phyloP scores from a whole-genome alignment of 2,329 filamentous ascomycete genomes.

The Allantophomopsis lycopodina region DNA sequence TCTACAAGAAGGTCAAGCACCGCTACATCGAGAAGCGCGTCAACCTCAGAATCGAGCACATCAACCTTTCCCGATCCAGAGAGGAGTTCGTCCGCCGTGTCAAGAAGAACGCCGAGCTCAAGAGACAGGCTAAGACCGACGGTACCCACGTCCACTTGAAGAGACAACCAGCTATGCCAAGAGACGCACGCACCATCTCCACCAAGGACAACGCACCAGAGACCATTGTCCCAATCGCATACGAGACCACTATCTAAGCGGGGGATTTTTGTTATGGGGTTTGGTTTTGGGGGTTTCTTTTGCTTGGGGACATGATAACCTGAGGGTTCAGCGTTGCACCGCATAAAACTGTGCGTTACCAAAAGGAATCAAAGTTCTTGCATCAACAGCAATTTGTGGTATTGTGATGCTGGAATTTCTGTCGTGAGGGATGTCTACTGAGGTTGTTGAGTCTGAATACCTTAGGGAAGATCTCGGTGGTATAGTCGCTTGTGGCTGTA shows the following conservation, averaged over 20 bases:
- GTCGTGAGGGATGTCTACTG: no score
- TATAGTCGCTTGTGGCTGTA: no score
- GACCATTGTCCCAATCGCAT: conserved; percentile 82
- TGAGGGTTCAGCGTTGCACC: conserved; percentile 18
- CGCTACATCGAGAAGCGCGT: conserved; percentile 99
- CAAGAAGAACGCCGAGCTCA: conserved; percentile 88
- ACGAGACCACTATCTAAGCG: conserved; percentile 92
- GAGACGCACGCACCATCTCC: conserved; percentile 68
- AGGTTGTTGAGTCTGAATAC: no score
- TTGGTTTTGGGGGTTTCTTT: conserved; percentile 19
- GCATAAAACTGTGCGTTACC: conserved; percentile 7
- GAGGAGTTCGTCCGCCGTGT: conserved; percentile 95
- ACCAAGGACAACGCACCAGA: conserved; percentile 75
- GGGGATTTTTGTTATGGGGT: conserved; percentile 8
- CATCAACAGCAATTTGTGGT: no score
- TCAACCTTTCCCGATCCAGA: conserved; percentile 84
- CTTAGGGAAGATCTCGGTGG: no score
- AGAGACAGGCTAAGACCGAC: conserved; percentile 83
- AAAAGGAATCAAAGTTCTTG: no score
- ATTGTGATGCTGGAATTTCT: no score
- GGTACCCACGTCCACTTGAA: conserved; percentile 85
- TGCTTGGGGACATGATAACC: conserved; percentile 14
- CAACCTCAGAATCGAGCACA: conserved; percentile 98
- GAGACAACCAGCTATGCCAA: conserved; percentile 71
- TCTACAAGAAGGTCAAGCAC: conserved; percentile 99